phyloP scores from a whole-genome alignment of 2,329 filamentous ascomycete genomes.

The Teratosphaeria epicoccoides region DNA sequence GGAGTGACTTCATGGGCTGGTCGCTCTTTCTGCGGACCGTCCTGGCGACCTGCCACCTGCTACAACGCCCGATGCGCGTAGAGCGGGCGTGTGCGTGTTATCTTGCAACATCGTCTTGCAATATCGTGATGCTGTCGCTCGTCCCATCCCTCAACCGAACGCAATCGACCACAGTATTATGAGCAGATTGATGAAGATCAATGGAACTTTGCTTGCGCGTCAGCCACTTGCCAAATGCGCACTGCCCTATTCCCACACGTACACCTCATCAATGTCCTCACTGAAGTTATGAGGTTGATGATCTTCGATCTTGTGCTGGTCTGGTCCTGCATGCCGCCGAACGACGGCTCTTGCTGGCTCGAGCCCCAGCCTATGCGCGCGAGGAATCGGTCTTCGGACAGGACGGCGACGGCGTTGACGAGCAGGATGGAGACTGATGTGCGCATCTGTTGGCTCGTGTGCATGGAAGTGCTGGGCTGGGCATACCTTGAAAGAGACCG shows the following conservation, averaged over 20 bases:
- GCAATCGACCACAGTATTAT: slow-evolving; percentile 55
- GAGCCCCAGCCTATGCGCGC: slow-evolving; percentile 75
- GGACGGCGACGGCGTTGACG: slow-evolving; percentile 84
- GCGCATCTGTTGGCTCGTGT: neutral
- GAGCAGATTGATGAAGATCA: slow-evolving; percentile 72
- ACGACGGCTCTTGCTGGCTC: slow-evolving; percentile 57
- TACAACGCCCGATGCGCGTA: neutral
- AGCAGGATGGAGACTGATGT: slow-evolving; percentile 56
- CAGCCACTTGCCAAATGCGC: slow-evolving; percentile 2
- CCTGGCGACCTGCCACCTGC: too few relatives aligned
- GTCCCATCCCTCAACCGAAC: slow-evolving; percentile 19
- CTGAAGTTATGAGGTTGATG: slow-evolving; percentile 80
- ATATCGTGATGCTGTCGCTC: neutral
- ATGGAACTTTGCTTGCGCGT: slow-evolving; percentile 51
- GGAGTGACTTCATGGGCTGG: too few relatives aligned
- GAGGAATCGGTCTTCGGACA: slow-evolving; percentile 91
- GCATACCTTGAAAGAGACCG: slow-evolving; percentile 62
- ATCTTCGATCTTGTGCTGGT: slow-evolving; percentile 76
- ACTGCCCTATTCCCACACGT: slow-evolving; percentile 30
- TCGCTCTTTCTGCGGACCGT: too few relatives aligned
- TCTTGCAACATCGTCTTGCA: neutral
- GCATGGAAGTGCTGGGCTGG: slow-evolving; percentile 1
- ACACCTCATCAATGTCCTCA: slow-evolving; percentile 91
- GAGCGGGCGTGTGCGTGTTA: neutral
- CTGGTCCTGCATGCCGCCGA: slow-evolving; percentile 60